Conservation (phyloP, 768 basidiomycete genomes). For the Sarcodon aspratus region DNA sequence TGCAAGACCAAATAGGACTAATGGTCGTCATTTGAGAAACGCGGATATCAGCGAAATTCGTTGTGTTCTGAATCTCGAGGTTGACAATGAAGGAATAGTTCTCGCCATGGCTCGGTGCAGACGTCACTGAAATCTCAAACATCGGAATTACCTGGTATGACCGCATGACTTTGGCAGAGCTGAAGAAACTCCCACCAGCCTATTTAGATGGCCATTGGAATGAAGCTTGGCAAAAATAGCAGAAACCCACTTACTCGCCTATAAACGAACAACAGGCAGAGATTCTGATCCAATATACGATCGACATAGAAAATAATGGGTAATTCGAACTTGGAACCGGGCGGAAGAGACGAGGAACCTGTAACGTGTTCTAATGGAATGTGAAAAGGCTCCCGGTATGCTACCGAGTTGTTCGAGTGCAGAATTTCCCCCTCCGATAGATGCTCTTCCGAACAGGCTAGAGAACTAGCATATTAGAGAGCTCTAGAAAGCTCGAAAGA, state of each 20-base stretch:
- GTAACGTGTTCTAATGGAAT: slow-evolving; percentile 27
- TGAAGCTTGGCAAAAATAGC: neutral
- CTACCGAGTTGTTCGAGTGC: slow-evolving; percentile 23
- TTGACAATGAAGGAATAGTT: slow-evolving; percentile 42
- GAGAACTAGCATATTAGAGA: too few relatives aligned
- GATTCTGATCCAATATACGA: slow-evolving; percentile 31
- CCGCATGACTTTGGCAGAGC: slow-evolving; percentile 41
- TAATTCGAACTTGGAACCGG: slow-evolving; percentile 41
- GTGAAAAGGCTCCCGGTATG: slow-evolving; percentile 29
- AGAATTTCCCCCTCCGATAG: slow-evolving; percentile 9
- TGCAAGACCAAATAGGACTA: slow-evolving; percentile 61
- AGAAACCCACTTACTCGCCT: slow-evolving; percentile 34
- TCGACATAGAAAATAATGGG: slow-evolving; percentile 44
- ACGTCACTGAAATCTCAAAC: slow-evolving; percentile 38
- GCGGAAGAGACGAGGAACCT: slow-evolving; percentile 19
- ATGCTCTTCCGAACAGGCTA: too few relatives aligned
- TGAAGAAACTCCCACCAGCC: slow-evolving; percentile 40
- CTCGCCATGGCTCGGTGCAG: slow-evolving; percentile 36
- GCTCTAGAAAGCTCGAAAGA: too few relatives aligned
- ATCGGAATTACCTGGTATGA: slow-evolving; percentile 50
- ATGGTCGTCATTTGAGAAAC: slow-evolving; percentile 51
- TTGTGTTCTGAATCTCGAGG: slow-evolving; percentile 45
- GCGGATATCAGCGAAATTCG: slow-evolving; percentile 25
- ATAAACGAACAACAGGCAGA: slow-evolving; percentile 57
- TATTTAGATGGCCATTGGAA: slow-evolving; percentile 12